Evolutionary conservation across 495 filamentous ascomycete genomes (phyloP).

Genomic region (Staphylotrichum tortipilum): DNA sequence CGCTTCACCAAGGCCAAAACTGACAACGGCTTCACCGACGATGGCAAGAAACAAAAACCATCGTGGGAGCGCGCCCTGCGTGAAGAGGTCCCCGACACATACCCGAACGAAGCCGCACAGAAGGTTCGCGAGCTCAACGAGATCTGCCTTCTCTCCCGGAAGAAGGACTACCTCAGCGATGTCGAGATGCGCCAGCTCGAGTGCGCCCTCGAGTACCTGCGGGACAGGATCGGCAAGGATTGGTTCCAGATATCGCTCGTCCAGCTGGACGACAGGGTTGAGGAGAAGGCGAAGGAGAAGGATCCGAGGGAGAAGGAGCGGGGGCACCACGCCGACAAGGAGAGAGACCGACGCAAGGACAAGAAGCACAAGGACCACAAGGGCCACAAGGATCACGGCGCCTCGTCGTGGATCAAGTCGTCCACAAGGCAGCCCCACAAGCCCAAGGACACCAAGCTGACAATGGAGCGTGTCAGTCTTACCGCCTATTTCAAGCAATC

Average conservation of each 20-base stretch:
- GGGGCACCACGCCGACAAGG: neutral
- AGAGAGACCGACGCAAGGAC: neutral
- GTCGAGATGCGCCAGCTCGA: conserved; percentile 29
- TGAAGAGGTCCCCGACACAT: conserved; percentile 17
- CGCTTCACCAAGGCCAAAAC: conserved; percentile 23
- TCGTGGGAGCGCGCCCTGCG: conserved; percentile 24
- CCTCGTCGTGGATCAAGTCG: neutral
- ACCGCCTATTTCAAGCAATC: conserved; percentile 31
- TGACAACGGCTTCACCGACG: conserved; percentile 13
- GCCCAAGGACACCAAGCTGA: neutral
- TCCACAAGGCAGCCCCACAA: neutral
- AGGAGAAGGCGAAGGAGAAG: conserved; percentile 3
- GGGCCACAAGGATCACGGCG: neutral
- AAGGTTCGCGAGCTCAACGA: conserved; percentile 26
- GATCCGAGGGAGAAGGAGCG: conserved; percentile 5
- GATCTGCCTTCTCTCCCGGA: conserved; percentile 16
- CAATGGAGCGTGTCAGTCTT: conserved; percentile 24
- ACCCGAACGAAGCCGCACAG: conserved; percentile 15
- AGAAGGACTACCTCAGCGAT: conserved; percentile 20
- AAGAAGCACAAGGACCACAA: neutral
- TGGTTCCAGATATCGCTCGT: conserved; percentile 23
- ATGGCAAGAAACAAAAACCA: conserved; percentile 15
- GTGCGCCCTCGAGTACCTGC: conserved; percentile 13
- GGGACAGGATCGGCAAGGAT: conserved; percentile 10
- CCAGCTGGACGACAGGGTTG: conserved; percentile 28